A percentile compares a stretch with the other conserved stretches of the same genome.
These are phyloP conservation scores for Cyclotella kingstonii DNA, from an alignment of 108 stramenopile species.

Conservation along the genomic window DNA sequence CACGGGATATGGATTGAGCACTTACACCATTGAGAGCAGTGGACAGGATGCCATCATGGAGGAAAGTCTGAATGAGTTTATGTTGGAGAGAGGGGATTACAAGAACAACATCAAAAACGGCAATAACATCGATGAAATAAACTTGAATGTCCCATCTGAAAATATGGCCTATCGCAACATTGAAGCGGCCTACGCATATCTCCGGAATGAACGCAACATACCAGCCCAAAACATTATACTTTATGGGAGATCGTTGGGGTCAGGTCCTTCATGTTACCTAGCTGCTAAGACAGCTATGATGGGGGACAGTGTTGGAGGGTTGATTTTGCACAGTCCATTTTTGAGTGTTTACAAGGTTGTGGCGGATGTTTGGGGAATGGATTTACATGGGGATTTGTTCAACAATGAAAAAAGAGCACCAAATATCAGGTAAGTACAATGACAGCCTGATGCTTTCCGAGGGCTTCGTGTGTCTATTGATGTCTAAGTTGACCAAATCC, in stretches of 20 bases:
- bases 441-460: background rate
- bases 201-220: constrained; percentile 21
- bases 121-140: background rate
- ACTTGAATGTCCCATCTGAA: constrained; percentile 30
- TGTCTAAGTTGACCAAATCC: background rate
- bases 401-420: constrained; percentile 48
- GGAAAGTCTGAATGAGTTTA: background rate
- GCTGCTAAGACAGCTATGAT: constrained; percentile 54
- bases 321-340: constrained; percentile 63
- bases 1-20: constrained; percentile 68
- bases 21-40: background rate
- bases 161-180: constrained; percentile 53
- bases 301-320: constrained; percentile 58
- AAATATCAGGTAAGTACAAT: constrained; percentile 22
- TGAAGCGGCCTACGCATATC: constrained; percentile 43
- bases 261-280: constrained; percentile 69
- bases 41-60: background rate
- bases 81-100: background rate
- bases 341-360: constrained; percentile 51
- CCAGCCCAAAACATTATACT: constrained; percentile 41
- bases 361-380: constrained; percentile 32
- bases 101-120: background rate
- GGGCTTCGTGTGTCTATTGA: background rate
- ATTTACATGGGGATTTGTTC: constrained; percentile 45
- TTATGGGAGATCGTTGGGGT: constrained; percentile 64